Evolutionary conservation across 1,139 yeast genomes (phyloP).

Genomic region (Taiozyma sp.): DNA sequence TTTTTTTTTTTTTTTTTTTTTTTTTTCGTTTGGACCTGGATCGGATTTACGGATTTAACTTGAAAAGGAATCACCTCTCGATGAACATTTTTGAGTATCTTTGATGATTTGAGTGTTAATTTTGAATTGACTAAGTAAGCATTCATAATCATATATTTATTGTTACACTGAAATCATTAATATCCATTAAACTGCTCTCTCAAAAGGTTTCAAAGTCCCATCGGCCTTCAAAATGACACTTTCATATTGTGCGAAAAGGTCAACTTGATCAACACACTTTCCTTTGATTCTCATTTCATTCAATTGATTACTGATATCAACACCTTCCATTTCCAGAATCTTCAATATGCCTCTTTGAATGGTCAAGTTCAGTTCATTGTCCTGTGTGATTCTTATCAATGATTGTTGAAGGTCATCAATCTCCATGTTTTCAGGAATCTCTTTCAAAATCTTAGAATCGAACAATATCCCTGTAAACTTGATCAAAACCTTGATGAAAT

Average conservation of each 20-base stretch:
- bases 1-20: neutral
- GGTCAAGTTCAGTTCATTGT: slow-evolving; percentile 54
- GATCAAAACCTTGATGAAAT: slow-evolving; percentile 67
- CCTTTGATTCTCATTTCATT: slow-evolving; percentile 20
- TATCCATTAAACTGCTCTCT: neutral
- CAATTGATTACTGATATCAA: slow-evolving; percentile 32
- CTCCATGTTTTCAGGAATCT: slow-evolving; percentile 56
- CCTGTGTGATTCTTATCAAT: slow-evolving; percentile 56
- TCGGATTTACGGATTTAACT: neutral
- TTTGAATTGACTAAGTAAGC: too few relatives aligned
- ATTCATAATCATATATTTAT: too few relatives aligned
- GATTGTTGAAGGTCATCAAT: slow-evolving; percentile 63
- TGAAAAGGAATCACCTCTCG: too few relatives aligned
- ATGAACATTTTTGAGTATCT: too few relatives aligned
- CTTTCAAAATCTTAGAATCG: slow-evolving; percentile 62
- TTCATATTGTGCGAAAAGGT: slow-evolving; percentile 6
- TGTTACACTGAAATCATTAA: too few relatives aligned
- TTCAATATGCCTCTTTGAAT: slow-evolving; percentile 56
- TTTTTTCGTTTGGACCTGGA: too few relatives aligned
- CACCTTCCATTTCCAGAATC: slow-evolving; percentile 58
- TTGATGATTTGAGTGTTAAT: too few relatives aligned
- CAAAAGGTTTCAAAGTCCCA: slow-evolving; percentile 1
- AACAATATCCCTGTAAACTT: slow-evolving; percentile 63
- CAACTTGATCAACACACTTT: slow-evolving; percentile 4
- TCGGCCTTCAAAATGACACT: slow-evolving; percentile 4